These are phyloP conservation scores for Kwoniella shandongensis DNA, from an alignment of 768 basidiomycete species.

Conservation along the genomic window DNA sequence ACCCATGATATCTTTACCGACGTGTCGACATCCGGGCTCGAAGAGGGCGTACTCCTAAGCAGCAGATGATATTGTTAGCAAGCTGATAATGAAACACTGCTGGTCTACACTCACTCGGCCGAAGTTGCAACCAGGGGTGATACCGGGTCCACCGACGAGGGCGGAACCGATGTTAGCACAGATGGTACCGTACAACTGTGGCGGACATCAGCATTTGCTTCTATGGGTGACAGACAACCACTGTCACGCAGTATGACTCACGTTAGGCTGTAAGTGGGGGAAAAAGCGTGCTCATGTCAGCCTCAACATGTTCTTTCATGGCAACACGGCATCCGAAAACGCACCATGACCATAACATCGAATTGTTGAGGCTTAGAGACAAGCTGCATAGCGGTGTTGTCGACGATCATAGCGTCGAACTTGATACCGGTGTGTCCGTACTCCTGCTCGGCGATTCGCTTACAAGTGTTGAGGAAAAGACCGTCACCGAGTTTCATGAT, in stretches of 20 bases:
- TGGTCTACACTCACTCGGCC: slow-evolving; percentile 65
- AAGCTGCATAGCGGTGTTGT: slow-evolving; percentile 99
- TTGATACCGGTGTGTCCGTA: slow-evolving; percentile 89
- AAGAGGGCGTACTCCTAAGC: slow-evolving; percentile 84
- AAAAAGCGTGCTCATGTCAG: slow-evolving; percentile 9
- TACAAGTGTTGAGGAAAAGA: slow-evolving; percentile 97
- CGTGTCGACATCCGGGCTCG: slow-evolving; percentile 88
- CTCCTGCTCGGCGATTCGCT: slow-evolving; percentile 82
- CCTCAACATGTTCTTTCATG: background rate
- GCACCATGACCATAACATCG: slow-evolving; percentile 99
- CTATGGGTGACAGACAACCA: background rate
- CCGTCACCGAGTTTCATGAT: slow-evolving; percentile 99
- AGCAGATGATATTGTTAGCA: background rate
- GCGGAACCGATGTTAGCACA: slow-evolving; percentile 98
- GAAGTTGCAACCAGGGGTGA: slow-evolving; percentile 97
- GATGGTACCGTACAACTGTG: slow-evolving; percentile 77
- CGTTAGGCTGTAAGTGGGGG: slow-evolving; percentile 29
- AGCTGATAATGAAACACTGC: background rate
- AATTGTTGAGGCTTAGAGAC: slow-evolving; percentile 94
- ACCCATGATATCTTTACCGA: slow-evolving; percentile 53
- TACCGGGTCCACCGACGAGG: slow-evolving; percentile 94
- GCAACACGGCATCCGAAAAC: slow-evolving; percentile 53
- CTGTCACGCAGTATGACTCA: no score
- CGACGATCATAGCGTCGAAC: slow-evolving; percentile 98
- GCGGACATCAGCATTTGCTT: background rate